Evolutionary conservation across 1,284 basidiomycete species (phyloP), one percentile per base, ranked within the genome.

Genomic region (Mycena citricolor): DNA sequence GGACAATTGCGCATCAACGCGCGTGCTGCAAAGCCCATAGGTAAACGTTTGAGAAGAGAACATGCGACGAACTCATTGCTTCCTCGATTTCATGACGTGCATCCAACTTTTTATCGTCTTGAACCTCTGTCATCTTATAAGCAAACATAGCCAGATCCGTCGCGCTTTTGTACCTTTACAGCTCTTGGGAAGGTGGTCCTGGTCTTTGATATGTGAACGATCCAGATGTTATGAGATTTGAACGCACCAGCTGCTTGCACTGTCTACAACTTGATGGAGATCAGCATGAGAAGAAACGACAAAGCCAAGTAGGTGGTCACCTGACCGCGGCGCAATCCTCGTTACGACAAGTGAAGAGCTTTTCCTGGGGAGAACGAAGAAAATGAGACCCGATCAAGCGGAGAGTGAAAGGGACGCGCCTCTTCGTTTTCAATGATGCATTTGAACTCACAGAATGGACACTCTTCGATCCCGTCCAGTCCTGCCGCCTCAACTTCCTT

Each of bases 151-250:
- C 12, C 37, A 20, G 33, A 17, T 17, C 7, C 35, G 4, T 8
- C 44, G 22, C 23, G 26, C 31, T n/a, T 36, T 53, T 60, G 29
- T 49, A 84, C 86, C 88, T 71, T 88, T 76, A 58, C 91, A 94
- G n/a, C 70, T 84, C 65, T 81, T 91, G 3, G 91, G 90, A n/a
- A 91, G 62, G 67, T 93, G 90, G 58, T 91, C 86, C 83, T 86
- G 39, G 6, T 22, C n/a, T 45, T 25, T 42, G 21, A 33, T 17
- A 33, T 30, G 16, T 43, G 24, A 20, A 36, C 21, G 32, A 17
- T 23, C 21, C 32, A 28, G 13, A 19, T 39, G 8, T 8, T 40
- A 42, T 12, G 31, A 23, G 8, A 19, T n/a, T n/a, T n/a, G 3
- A 13, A 70, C 80, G 57, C 52, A 85, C 87, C 52, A 69, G 65